Evolutionary conservation across 345 rosid genomes (phyloP).

Genomic region (Barbarea vulgaris): DNA sequence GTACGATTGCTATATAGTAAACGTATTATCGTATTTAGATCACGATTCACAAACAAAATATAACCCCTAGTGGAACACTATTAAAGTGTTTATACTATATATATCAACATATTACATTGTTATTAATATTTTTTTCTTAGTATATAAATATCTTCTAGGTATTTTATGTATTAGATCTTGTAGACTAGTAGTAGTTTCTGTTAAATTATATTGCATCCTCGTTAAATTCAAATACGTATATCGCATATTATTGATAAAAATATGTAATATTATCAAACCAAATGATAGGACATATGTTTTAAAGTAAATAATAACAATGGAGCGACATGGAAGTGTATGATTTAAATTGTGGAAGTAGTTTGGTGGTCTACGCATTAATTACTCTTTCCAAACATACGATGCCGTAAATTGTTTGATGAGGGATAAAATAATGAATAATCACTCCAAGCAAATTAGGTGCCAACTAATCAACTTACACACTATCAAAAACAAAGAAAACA

Average conservation of each 20-base stretch:
- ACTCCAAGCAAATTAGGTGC: neutral
- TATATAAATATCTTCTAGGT: too few relatives aligned
- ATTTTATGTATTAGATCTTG: too few relatives aligned
- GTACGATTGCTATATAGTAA: neutral
- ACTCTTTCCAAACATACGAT: neutral
- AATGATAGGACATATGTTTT: neutral
- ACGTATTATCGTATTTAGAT: neutral
- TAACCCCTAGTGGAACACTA: neutral
- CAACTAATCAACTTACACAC: constrained; percentile 12
- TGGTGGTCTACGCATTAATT: constrained; percentile 10
- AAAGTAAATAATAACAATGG: neutral
- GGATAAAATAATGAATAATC: neutral
- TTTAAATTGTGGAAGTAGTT: neutral
- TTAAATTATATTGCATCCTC: too few relatives aligned
- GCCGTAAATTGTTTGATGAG: neutral
- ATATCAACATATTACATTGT: too few relatives aligned
- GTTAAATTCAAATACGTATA: too few relatives aligned
- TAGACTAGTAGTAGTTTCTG: too few relatives aligned
- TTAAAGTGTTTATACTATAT: neutral
- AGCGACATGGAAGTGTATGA: neutral
- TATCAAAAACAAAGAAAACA: too few relatives aligned
- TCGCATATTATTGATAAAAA: too few relatives aligned
- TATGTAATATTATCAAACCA: neutral
- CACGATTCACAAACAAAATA: neutral
- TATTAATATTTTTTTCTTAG: neutral